phyloP scores from a whole-genome alignment of 345 rosid genomes.

The Pistacia vera region DNA sequence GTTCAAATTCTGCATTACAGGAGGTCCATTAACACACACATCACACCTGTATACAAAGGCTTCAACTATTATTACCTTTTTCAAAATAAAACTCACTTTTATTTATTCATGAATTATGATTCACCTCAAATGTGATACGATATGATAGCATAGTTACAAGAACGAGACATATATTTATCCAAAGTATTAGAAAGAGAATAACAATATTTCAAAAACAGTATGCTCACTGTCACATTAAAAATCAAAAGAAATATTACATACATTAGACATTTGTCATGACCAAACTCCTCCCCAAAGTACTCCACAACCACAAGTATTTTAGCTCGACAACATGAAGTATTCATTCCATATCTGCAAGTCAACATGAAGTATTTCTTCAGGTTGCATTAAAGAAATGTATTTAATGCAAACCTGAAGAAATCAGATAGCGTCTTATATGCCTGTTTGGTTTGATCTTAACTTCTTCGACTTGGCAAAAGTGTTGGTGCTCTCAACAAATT shows the following conservation, averaged over 20 bases:
- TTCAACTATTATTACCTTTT: background rate
- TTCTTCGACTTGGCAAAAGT: conserved; percentile 74
- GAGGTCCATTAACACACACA: conserved; percentile 71
- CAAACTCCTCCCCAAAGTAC: conserved; percentile 84
- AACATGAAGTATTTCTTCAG: too few species aligned
- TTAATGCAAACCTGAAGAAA: conserved; percentile 59
- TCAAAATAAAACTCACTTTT: background rate
- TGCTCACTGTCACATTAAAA: background rate
- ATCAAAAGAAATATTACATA: conserved; percentile 29
- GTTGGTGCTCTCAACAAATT: conserved; percentile 69
- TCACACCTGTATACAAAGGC: conserved; percentile 65
- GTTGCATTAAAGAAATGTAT: background rate
- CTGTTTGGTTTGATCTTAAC: conserved; percentile 63
- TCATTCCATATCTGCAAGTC: conserved; percentile 82
- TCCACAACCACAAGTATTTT: conserved; percentile 74
- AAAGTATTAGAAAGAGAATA: background rate
- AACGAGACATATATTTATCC: background rate
- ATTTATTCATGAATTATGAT: background rate
- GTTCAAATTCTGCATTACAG: conserved; percentile 58
- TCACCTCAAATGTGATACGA: background rate
- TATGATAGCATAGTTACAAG: background rate
- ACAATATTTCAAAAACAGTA: background rate
- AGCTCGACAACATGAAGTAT: conserved; percentile 77
- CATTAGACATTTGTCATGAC: conserved; percentile 60
- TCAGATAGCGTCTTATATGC: conserved; percentile 85